Evolutionary conservation across 257 asterid genomes (phyloP).

Genomic region (Rubia yunnanensis): DNA sequence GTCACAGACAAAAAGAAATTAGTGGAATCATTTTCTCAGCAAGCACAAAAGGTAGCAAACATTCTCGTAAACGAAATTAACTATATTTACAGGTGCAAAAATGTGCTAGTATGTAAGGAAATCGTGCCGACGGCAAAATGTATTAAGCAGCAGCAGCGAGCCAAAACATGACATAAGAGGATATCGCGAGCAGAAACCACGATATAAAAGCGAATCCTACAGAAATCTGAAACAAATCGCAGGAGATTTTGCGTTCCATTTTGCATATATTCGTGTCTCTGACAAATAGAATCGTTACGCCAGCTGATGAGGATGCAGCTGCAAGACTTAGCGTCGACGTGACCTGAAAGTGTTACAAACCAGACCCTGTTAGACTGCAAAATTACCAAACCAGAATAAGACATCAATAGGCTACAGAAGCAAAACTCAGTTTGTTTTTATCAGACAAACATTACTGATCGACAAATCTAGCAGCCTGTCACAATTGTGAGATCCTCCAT

Average conservation of each 20-base stretch:
- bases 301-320: conserved; percentile 90
- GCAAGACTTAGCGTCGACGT: conserved; percentile 78
- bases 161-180: conserved; percentile 82
- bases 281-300: conserved; percentile 58
- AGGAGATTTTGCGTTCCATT: conserved; percentile 31
- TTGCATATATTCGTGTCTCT: conserved; percentile 56
- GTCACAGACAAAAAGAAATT: too few relatives aligned
- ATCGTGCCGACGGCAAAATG: background rate
- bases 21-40: background rate
- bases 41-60: background rate
- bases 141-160: conserved; percentile 55
- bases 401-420: too few relatives aligned
- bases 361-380: background rate
- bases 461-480: background rate
- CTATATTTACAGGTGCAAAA: conserved; percentile 8
- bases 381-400: too few relatives aligned
- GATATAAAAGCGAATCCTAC: conserved; percentile 66
- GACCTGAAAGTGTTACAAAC: conserved; percentile 40
- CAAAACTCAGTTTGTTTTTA: background rate
- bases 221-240: conserved; percentile 61
- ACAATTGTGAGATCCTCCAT: background rate
- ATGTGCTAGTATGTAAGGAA: background rate
- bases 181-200: conserved; percentile 76
- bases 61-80: conserved; percentile 4
- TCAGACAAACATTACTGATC: background rate